Conservation (phyloP, 192 early-diverging fungal species). For the Spizellomyces punctatus region DNA sequence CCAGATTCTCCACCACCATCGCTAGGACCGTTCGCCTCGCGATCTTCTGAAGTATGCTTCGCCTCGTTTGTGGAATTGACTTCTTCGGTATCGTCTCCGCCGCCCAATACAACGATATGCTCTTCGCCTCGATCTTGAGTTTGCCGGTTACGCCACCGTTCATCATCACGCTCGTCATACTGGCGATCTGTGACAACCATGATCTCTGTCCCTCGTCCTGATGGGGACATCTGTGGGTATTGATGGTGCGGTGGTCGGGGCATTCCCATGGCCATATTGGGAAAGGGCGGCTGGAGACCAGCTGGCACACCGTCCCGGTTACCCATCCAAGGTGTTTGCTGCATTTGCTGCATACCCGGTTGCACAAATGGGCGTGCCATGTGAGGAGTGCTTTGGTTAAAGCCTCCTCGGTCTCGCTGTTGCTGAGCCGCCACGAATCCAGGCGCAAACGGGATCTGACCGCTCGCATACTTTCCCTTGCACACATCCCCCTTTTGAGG, state of each 20-base stretch:
- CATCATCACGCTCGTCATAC: slow-evolving; percentile 36
- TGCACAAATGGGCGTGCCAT: neutral
- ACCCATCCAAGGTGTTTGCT: neutral
- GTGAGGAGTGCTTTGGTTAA: neutral
- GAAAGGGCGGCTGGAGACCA: neutral
- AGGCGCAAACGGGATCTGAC: slow-evolving; percentile 14
- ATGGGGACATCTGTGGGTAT: neutral
- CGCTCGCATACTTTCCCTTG: slow-evolving; percentile 30
- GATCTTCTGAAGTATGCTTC: too few species aligned
- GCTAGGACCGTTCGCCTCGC: too few species aligned
- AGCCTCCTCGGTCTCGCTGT: slow-evolving; percentile 14
- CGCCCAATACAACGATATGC: slow-evolving; percentile 33
- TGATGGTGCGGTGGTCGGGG: neutral
- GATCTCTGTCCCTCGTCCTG: slow-evolving; percentile 9
- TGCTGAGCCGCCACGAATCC: slow-evolving; percentile 5
- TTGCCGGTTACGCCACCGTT: slow-evolving; percentile 11
- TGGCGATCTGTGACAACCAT: slow-evolving; percentile 31
- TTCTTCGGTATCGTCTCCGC: slow-evolving; percentile 17
- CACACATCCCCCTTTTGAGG: slow-evolving; percentile 28
- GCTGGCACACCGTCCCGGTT: neutral
- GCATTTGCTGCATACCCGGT: neutral
- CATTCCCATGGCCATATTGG: slow-evolving; percentile 10
- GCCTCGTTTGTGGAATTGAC: neutral
- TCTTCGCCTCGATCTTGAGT: slow-evolving; percentile 35
- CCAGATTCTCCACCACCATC: too few species aligned